Evolutionary conservation across 1,139 yeast species (phyloP).

Genomic region (Candida sp.): DNA sequence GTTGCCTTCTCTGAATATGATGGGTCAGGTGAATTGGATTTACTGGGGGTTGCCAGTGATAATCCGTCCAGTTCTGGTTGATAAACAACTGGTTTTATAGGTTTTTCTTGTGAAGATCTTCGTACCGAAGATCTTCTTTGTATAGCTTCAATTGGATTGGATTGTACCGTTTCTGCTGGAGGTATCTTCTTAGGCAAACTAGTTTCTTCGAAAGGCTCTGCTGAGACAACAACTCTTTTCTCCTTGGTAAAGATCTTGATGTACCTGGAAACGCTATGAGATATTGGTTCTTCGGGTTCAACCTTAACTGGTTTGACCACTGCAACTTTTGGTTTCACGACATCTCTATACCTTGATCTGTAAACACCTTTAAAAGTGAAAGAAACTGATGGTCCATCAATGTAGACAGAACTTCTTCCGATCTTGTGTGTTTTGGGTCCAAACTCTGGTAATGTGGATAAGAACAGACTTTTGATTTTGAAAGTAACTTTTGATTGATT

Average conservation of each 20-base stretch:
- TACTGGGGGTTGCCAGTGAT: background rate
- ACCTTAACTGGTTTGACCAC: background rate
- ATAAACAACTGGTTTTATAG: background rate
- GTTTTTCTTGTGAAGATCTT: background rate
- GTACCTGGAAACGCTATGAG: conserved; percentile 14
- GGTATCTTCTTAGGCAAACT: background rate
- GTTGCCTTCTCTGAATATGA: background rate
- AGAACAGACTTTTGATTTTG: conserved; percentile 3
- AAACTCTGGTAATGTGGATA: background rate
- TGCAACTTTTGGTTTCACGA: background rate
- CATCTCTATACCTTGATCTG: conserved; percentile 1
- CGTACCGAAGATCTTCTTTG: background rate
- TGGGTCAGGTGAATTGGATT: background rate
- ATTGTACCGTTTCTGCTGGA: background rate
- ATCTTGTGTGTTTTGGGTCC: background rate
- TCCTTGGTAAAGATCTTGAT: conserved; percentile 24
- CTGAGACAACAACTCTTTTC: conserved; percentile 11
- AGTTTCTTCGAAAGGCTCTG: conserved; percentile 9
- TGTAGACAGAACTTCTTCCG: conserved; percentile 8
- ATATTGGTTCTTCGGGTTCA: conserved; percentile 1
- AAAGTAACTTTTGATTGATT: conserved; percentile 7
- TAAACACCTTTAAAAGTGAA: conserved; percentile 5
- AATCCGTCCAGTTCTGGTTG: background rate
- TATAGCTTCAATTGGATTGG: background rate
- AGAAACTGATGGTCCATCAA: conserved; percentile 8